These are phyloP conservation scores for Amanita rubescens DNA, from an alignment of 768 basidiomycete species.

Conservation along the genomic window DNA sequence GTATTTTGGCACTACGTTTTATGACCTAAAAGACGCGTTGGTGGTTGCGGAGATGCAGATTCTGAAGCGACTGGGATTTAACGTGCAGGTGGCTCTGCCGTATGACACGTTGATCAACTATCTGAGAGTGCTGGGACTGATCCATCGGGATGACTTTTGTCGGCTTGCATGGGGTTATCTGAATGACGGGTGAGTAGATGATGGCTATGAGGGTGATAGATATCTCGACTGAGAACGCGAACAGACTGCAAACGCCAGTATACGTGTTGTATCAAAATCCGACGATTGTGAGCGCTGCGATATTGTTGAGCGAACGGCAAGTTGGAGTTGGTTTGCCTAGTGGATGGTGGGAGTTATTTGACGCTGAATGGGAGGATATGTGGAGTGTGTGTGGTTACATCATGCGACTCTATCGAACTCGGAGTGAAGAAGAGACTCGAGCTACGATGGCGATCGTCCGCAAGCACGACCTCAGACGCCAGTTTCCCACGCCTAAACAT, in stretches of 20 bases:
- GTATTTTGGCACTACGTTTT: slow-evolving; percentile 84
- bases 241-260: slow-evolving; percentile 88
- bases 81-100: slow-evolving; percentile 87
- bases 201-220: neutral
- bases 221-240: neutral
- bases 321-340: slow-evolving; percentile 69
- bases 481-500: slow-evolving; percentile 30
- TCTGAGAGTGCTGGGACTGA: slow-evolving; percentile 82
- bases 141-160: slow-evolving; percentile 60
- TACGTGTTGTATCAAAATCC: slow-evolving; percentile 87
- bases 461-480: slow-evolving; percentile 59
- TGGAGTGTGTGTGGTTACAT: slow-evolving; percentile 80
- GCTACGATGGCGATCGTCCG: slow-evolving; percentile 52
- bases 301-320: slow-evolving; percentile 72
- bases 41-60: slow-evolving; percentile 98
- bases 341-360: slow-evolving; percentile 94
- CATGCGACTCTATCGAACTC: slow-evolving; percentile 68
- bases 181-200: slow-evolving; percentile 94
- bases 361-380: slow-evolving; percentile 84
- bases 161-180: slow-evolving; percentile 88
- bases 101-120: slow-evolving; percentile 96
- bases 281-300: slow-evolving; percentile 84
- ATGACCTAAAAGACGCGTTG: slow-evolving; percentile 89
- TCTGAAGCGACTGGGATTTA: slow-evolving; percentile 91
- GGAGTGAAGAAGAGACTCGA: slow-evolving; percentile 36